Conservation (phyloP, 164 flowering plant species). For the Magnolia sinica region DNA sequence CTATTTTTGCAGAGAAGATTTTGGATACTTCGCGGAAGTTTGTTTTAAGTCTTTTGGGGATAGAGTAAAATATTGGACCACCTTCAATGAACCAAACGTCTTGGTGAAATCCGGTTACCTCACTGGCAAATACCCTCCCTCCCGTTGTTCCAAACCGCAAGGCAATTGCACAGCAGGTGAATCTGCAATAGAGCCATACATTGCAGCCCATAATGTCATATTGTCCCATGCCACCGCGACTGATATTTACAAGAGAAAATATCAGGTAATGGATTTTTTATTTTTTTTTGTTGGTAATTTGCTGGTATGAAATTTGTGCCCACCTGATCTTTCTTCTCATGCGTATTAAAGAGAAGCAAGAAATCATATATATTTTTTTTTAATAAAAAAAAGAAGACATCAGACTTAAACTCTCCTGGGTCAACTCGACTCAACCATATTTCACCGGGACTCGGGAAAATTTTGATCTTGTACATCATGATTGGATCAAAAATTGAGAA, state of each 20-base stretch:
- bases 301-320: too few species aligned
- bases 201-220: slow-evolving; percentile 10
- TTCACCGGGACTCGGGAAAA: too few species aligned
- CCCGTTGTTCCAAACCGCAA: not conserved
- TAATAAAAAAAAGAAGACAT: too few species aligned
- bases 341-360: too few species aligned
- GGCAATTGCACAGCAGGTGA: slow-evolving; percentile 2
- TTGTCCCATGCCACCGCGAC: slow-evolving; percentile 8
- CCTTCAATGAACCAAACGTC: slow-evolving; percentile 4
- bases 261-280: slow-evolving; percentile 1
- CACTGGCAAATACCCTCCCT: slow-evolving; percentile 1
- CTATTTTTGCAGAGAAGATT: slow-evolving; percentile 2
- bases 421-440: too few species aligned
- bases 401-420: not conserved
- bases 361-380: too few species aligned
- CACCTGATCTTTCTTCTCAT: too few species aligned
- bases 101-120: slow-evolving; percentile 1
- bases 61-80: slow-evolving; percentile 13
- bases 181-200: slow-evolving; percentile 6
- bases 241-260: slow-evolving; percentile 6
- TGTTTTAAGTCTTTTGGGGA: slow-evolving; percentile 11
- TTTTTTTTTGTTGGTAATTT: not conserved
- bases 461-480: too few species aligned
- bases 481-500: too few species aligned
- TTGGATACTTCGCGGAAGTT: slow-evolving; percentile 3